Evolutionary conservation across 2,329 filamentous ascomycete species (phyloP).

Genomic region (Clathrospora elynae): DNA sequence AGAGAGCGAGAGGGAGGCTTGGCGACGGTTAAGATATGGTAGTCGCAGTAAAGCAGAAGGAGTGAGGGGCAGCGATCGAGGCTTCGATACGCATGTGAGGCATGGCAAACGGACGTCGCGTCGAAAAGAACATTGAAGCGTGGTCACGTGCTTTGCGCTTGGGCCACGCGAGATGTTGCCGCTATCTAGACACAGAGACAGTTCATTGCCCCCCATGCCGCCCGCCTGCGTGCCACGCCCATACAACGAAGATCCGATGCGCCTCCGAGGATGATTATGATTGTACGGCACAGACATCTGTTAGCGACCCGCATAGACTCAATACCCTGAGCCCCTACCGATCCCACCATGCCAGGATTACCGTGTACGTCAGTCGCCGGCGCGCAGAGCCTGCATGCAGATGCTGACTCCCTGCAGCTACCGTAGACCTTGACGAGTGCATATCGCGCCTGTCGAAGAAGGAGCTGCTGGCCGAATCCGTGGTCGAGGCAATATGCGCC

Average conservation of each 20-base stretch:
- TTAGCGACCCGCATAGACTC: slow-evolving; percentile 46
- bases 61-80: not conserved
- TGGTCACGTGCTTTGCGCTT: slow-evolving; percentile 28
- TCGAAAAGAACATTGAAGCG: slow-evolving; percentile 16
- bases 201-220: slow-evolving; percentile 21
- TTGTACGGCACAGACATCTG: slow-evolving; percentile 48
- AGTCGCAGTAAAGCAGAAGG: slow-evolving; percentile 1
- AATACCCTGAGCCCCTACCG: slow-evolving; percentile 38
- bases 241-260: slow-evolving; percentile 34
- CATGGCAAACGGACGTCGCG: slow-evolving; percentile 11
- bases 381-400: slow-evolving; percentile 3
- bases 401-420: slow-evolving; percentile 62
- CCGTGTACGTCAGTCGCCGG: slow-evolving; percentile 50
- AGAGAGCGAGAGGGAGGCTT: slow-evolving; percentile 2
- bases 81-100: slow-evolving; percentile 6
- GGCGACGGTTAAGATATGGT: not conserved
- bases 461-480: slow-evolving; percentile 93
- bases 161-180: slow-evolving; percentile 24
- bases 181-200: slow-evolving; percentile 15
- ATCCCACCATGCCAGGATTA: slow-evolving; percentile 56
- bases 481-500: slow-evolving; percentile 98
- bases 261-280: slow-evolving; percentile 50
- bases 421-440: slow-evolving; percentile 98
- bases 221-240: slow-evolving; percentile 25
- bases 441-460: slow-evolving; percentile 96